Evolutionary conservation across 2,329 filamentous ascomycete species (phyloP), one percentile per base, ranked within the genome.

Genomic region (Colletotrichum eleusines): DNA sequence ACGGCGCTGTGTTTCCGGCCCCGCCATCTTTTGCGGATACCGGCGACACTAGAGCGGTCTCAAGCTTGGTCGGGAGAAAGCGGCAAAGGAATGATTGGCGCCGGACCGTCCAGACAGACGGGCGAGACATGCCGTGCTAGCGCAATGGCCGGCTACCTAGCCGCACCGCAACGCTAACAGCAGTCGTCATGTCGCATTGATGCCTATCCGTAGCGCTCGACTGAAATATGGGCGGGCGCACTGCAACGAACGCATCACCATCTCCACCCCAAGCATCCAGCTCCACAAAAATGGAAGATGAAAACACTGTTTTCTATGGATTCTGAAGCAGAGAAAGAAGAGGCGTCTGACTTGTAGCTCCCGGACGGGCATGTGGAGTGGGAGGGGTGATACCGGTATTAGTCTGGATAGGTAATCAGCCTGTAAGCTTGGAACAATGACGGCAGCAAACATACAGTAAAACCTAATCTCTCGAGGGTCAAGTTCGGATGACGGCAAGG

Each of bases 51-150:
- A 69, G 33, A 63, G 66, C 60, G 60, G 69, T 61, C 59, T 70
- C 54, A 46, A 38, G 48, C 59, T 61, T 55, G 69, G 66, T 61
- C 69, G 66, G 60, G 58, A 62, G 38, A 64, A 40, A 65, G 66
- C 69, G 66, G 69, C 66, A 72, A 70, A 23, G 60, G 60, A 38
- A 72, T 70, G 69, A 72, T 70, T 72, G 66, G 69, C 60, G 59
- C 28, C 46, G 48, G 31, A 14, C 38, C 48, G 48, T 35, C 20
- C 23, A 26, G 28, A 44, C 23, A 26, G 28, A 44, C 46, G 44
- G 57, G 38, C 44, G 64, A 71, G 58, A 68, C 68, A 71, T 38
- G 35, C 42, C 51, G 28, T 65, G 55, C 46, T 54, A 69, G 67
- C 60, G 63, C 55, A 31, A 66, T 63, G 26, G 67, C 54, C 55